phyloP scores from a whole-genome alignment of 768 basidiomycete genomes.

The Pilatotrama ljubarskyi region DNA sequence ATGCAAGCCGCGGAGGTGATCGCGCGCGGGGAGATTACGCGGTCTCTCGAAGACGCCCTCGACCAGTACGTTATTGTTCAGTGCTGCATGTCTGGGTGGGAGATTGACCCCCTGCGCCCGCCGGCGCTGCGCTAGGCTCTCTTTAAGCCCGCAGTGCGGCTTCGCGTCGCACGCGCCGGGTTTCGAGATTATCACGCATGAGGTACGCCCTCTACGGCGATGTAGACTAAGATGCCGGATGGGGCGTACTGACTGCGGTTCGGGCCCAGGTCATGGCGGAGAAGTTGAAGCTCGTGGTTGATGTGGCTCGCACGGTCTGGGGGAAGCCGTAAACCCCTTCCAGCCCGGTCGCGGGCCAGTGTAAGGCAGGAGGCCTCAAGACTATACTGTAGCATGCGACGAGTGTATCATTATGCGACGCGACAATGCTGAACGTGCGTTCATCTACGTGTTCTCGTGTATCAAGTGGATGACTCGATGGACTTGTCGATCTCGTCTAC shows the following conservation, averaged over 20 bases:
- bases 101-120: neutral
- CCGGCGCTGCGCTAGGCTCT: slow-evolving; percentile 29
- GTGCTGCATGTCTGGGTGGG: too few relatives aligned
- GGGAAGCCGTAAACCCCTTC: neutral
- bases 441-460: too few relatives aligned
- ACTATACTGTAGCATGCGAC: too few relatives aligned
- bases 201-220: neutral
- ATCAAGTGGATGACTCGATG: too few relatives aligned
- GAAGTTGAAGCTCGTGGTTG: slow-evolving; percentile 11
- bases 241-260: neutral
- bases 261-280: slow-evolving; percentile 10
- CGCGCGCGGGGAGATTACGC: slow-evolving; percentile 38
- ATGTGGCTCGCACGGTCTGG: slow-evolving; percentile 11
- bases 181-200: slow-evolving; percentile 6
- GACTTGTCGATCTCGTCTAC: too few relatives aligned
- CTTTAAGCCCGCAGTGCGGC: slow-evolving; percentile 49
- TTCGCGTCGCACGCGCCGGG: slow-evolving; percentile 41
- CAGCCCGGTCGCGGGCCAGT: too few relatives aligned
- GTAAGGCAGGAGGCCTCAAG: too few relatives aligned
- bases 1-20: slow-evolving; percentile 43
- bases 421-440: too few relatives aligned
- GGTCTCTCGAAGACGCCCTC: slow-evolving; percentile 40
- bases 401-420: too few relatives aligned
- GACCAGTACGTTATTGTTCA: slow-evolving; percentile 31
- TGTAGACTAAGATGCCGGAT: neutral